Conservation (phyloP, 2,329 filamentous ascomycete genomes). For the Hymenoscyphus salicellus region DNA sequence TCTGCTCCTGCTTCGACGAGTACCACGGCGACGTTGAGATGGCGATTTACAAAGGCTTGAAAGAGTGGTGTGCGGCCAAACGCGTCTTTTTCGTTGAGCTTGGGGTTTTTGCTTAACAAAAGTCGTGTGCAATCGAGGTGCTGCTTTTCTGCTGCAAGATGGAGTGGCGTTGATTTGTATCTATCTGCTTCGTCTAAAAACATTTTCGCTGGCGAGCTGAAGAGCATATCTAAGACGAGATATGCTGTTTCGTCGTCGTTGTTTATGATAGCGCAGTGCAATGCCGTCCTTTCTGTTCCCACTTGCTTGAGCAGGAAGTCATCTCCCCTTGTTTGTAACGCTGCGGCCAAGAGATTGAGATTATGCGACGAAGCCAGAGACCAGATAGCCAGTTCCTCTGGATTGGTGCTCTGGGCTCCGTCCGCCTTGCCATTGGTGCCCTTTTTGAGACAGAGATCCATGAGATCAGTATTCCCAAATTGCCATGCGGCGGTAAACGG, state of each 20-base stretch:
- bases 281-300: conserved; percentile 13
- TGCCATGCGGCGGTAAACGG: conserved; percentile 19
- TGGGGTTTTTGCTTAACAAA: conserved; percentile 14
- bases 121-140: conserved; percentile 13
- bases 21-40: conserved; percentile 8
- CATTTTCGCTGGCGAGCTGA: background rate
- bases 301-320: conserved; percentile 14
- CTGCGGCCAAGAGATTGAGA: conserved; percentile 1
- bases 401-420: background rate
- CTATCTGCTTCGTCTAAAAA: conserved; percentile 13
- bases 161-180: conserved; percentile 17
- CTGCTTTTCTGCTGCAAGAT: conserved; percentile 15
- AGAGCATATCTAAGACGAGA: conserved; percentile 9
- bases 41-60: conserved; percentile 10
- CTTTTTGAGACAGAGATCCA: conserved; percentile 9
- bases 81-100: conserved; percentile 14
- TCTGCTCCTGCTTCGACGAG: conserved; percentile 19
- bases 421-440: background rate
- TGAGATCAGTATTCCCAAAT: conserved; percentile 16
- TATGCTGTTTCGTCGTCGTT: background rate
- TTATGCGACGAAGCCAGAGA: conserved; percentile 10
- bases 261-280: conserved; percentile 14
- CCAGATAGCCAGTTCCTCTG: conserved; percentile 19
- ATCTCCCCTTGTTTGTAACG: background rate
- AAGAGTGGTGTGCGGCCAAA: conserved; percentile 16